phyloP scores from a whole-genome alignment of 495 filamentous ascomycete genomes.

The Podospora comata region DNA sequence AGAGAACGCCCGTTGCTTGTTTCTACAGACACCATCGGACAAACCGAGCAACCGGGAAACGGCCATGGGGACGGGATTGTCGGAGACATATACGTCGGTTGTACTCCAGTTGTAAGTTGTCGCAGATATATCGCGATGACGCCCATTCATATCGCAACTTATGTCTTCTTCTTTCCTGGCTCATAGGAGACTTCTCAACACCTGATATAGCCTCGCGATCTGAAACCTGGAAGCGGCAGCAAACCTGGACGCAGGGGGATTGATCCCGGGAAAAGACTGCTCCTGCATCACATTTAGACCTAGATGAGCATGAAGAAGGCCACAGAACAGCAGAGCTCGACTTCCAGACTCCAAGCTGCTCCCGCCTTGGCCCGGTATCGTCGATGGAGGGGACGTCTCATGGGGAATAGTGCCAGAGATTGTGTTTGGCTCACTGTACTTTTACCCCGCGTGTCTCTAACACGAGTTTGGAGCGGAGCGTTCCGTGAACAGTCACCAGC shows the following conservation, averaged over 20 bases:
- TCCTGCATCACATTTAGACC: neutral
- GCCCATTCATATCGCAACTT: neutral
- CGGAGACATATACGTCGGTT: neutral
- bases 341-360: neutral
- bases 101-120: neutral
- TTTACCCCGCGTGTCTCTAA: constrained; percentile 33
- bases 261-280: neutral
- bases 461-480: constrained; percentile 1
- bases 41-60: neutral
- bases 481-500: neutral
- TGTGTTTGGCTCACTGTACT: constrained; percentile 9
- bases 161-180: neutral
- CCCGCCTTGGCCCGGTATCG: constrained; percentile 16
- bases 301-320: neutral
- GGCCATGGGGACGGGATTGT: neutral
- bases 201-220: neutral
- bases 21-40: neutral
- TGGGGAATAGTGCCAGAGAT: constrained; percentile 20
- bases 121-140: neutral
- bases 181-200: neutral
- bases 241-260: neutral
- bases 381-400: constrained; percentile 27
- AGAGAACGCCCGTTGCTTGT: neutral
- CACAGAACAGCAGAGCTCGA: neutral
- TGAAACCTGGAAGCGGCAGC: constrained; percentile 1